A percentile compares a stretch with the other conserved stretches of the same genome.
phyloP scores from a whole-genome alignment of 257 asterid genomes.

The Cruciata laevipes region DNA sequence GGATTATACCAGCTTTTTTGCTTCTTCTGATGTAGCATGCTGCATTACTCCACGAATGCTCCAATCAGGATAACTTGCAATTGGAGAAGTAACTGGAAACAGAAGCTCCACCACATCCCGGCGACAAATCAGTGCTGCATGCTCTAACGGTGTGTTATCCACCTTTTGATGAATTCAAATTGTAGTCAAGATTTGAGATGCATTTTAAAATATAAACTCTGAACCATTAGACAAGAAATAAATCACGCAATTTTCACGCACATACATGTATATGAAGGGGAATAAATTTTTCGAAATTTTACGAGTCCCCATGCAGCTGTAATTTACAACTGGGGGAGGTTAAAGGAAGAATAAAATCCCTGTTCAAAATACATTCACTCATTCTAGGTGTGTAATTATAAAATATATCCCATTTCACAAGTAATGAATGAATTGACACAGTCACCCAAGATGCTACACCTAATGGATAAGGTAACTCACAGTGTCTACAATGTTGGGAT shows the following conservation, averaged over 20 bases:
- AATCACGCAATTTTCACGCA: too few species aligned
- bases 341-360: too few species aligned
- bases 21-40: slow-evolving; percentile 13
- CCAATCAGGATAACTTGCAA: slow-evolving; percentile 24
- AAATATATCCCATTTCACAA: background rate
- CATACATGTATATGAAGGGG: too few species aligned
- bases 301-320: too few species aligned
- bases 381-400: too few species aligned
- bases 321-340: too few species aligned
- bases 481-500: slow-evolving; percentile 4
- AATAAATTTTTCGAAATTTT: too few species aligned
- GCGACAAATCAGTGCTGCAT: slow-evolving; percentile 2
- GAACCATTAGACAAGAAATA: background rate
- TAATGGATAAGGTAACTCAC: slow-evolving; percentile 4
- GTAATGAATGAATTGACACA: background rate
- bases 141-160: slow-evolving; percentile 12
- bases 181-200: background rate
- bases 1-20: background rate
- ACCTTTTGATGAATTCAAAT: background rate
- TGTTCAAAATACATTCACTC: too few species aligned
- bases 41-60: slow-evolving; percentile 19
- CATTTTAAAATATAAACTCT: background rate
- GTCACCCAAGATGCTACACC: too few species aligned
- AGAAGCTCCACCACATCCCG: slow-evolving; percentile 7
- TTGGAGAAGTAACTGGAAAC: slow-evolving; percentile 21